Evolutionary conservation across 2,329 filamentous ascomycete species (phyloP).

Genomic region (Neofusicoccum sp.): DNA sequence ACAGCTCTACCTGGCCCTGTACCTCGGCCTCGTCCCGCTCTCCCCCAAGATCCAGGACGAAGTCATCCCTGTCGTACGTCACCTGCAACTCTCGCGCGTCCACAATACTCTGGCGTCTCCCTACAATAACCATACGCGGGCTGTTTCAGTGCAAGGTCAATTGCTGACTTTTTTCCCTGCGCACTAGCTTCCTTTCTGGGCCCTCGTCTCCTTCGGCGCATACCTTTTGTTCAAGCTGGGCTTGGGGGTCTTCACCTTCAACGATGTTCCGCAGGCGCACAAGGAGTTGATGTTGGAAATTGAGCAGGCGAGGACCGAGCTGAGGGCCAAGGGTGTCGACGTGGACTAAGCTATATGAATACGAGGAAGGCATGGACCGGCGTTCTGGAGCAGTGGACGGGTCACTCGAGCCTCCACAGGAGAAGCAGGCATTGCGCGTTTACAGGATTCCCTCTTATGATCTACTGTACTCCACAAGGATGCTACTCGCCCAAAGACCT

Average conservation of each 20-base stretch:
- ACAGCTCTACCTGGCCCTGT: conserved; percentile 87
- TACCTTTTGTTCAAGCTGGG: conserved; percentile 91
- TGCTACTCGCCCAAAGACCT: background rate
- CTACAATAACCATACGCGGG: conserved; percentile 15
- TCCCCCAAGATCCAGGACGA: conserved; percentile 77
- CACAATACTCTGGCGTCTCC: background rate
- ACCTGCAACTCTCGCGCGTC: background rate
- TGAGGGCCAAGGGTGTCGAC: conserved; percentile 74
- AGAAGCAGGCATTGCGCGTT: background rate
- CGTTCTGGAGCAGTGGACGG: background rate
- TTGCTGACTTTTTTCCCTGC: conserved; percentile 4
- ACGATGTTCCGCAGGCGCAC: conserved; percentile 90
- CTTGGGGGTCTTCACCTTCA: conserved; percentile 92
- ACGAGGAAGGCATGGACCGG: background rate
- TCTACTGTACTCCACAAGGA: conserved; percentile 12
- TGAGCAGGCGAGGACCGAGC: conserved; percentile 71
- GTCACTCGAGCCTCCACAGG: background rate
- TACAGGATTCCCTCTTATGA: background rate
- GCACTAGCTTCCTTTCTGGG: conserved; percentile 85
- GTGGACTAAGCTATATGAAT: conserved; percentile 61
- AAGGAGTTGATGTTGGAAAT: conserved; percentile 87
- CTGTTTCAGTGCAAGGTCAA: background rate
- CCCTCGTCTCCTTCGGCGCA: conserved; percentile 85
- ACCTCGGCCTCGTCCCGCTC: conserved; percentile 80
- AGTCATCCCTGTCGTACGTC: conserved; percentile 83